phyloP scores from a whole-genome alignment of 2,329 filamentous ascomycete species.

The Colletotrichum trifolii region DNA sequence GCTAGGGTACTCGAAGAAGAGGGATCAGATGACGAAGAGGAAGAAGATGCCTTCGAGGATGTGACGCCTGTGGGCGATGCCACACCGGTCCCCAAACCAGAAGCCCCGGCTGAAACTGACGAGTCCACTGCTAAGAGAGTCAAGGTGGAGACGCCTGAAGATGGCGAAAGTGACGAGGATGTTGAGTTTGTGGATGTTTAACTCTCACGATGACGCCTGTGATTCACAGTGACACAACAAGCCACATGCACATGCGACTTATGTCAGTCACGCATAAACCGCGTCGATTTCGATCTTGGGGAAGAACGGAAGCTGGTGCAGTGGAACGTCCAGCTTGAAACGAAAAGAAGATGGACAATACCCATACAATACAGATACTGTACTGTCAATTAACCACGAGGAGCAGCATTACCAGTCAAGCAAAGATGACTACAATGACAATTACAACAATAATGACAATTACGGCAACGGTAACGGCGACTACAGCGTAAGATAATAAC shows the following conservation, averaged over 20 bases:
- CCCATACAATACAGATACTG: too few relatives aligned
- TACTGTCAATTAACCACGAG: too few relatives aligned
- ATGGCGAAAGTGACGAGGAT: constrained; percentile 62
- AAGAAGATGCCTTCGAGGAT: constrained; percentile 61
- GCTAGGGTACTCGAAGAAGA: constrained; percentile 44
- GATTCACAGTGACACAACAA: background rate
- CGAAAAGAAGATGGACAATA: too few relatives aligned
- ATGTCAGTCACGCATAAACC: background rate
- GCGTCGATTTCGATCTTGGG: background rate
- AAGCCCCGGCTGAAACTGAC: constrained; percentile 50
- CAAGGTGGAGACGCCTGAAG: constrained; percentile 67
- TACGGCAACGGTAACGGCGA: too few relatives aligned
- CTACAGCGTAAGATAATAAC: too few relatives aligned
- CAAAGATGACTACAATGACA: too few relatives aligned
- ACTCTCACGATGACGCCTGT: too few relatives aligned
- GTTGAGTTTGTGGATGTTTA: constrained; percentile 70
- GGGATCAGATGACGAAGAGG: constrained; percentile 42
- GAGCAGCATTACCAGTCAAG: too few relatives aligned
- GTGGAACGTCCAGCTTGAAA: too few relatives aligned
- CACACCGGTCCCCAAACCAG: constrained; percentile 48
- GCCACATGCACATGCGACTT: background rate
- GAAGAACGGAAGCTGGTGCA: too few relatives aligned
- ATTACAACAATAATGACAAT: too few relatives aligned
- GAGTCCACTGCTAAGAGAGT: constrained; percentile 67
- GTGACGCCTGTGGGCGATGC: constrained; percentile 49